Base-by-base conservation (phyloP, 768 basidiomycete species). In the Hypsizygus marmoreus region DNA sequence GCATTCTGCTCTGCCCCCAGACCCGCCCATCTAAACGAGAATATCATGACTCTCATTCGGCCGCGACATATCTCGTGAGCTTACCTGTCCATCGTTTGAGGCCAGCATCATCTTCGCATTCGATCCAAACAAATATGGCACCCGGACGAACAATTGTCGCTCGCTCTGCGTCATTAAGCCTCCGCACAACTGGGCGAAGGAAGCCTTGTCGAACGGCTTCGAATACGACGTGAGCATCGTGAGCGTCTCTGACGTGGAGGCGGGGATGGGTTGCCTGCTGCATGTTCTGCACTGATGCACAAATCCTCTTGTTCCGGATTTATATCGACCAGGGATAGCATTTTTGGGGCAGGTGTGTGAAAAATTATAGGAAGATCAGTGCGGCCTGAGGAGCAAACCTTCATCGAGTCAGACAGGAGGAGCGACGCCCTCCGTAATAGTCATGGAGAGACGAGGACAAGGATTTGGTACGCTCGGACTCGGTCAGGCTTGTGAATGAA, bases 61-160 rank as follows among this genome's bases (percentile, higher is more conserved):
- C 19, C 22, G 7, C 4, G 12, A 14, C 16, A 37, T 12, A 22
- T 12, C 13, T 13, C n/a, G 6, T 10, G 16, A 25, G 31, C 58
- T 47, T 54, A 74, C 73, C 75, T 38, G 84, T 86, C 83, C 83
- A 85, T 51, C 84, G 69, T 58, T 82, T 83, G 39, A 85, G 64
- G 9, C 83, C 82, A 39, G 72, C 72, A 38, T 84, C 82, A 49
- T 84, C 81, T 38, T 84, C 82, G 51, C 75, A 75, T 62, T 86
- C 83, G 56, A 81, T 76, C 84, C 84, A 86, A 34, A 85, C 81
- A 57, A 85, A 86, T 22, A 85, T 71, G 4, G 82, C 75, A 3
- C 84, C 84, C 6, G 81, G 78, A 37, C 68, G 71, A 45, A 86
- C 79, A 54, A 73, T 75, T 40, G 61, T 75, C 5, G 71, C 66